Base-by-base conservation (phyloP, 2,329 filamentous ascomycete genomes). In the Ophiostoma populinum region DNA sequence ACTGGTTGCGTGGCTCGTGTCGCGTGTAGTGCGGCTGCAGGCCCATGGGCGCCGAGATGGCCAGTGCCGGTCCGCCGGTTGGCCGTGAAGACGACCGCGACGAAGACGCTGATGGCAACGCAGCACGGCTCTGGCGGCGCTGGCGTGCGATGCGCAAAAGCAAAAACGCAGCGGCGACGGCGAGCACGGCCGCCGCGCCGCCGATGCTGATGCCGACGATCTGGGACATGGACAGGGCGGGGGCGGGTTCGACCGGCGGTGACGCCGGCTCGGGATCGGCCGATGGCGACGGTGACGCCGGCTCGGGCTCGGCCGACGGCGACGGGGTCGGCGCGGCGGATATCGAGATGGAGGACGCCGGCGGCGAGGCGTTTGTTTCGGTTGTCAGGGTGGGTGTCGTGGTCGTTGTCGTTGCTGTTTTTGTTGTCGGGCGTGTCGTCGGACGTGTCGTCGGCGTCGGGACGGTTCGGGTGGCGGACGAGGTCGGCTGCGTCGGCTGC, bases 181-280 rank as follows among this genome's bases (percentile, higher is more conserved):
- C 44, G 5, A 60, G 50, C 4, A 63, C 53, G 2, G 61, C 62
- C 5, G 62, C 65, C 5, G 61, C 58, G 9, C 62, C 56, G 6
- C 69, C 74, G 4, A 72, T 55, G 1, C 63, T 56, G 39, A 79
- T 71, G 6, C 72, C 74, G 13, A 61, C 62, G 31, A 76, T 40
- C 24, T 36, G 37, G 2, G 20, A 29, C 13, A 28, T 31, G 15
- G 16, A 21, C 5, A 39, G 21, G 21, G 30, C 15, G 4, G 28
- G 13, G 2, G 24, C 6, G 11, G n/a, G 10, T 3, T 19, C 21
- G 36, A 7, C 11, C 10, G 3, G 26, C 30, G 10, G 31, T 24
- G 8, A 25, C 22, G 3, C 24, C 54, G 55, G 20, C 42, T 54
- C 11, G 58, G 49, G 12, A n/a, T 21, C 28, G 11, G 32, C 29